Evolutionary conservation across 2,329 filamentous ascomycete species (phyloP).

Genomic region (Fusarium camptoceras): DNA sequence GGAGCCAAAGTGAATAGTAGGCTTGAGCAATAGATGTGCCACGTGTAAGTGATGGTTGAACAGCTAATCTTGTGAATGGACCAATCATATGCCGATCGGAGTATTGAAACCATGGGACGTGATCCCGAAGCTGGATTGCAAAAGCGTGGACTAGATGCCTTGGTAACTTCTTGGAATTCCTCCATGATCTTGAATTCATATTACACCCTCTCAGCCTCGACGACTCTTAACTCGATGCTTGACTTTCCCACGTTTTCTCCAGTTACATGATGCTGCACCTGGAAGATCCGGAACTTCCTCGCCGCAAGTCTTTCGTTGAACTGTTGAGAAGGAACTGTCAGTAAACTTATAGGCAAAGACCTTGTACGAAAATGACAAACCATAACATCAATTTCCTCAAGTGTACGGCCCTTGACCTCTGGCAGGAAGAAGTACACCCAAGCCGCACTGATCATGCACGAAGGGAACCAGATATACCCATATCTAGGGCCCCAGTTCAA

Average conservation of each 20-base stretch:
- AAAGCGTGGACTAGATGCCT: not conserved
- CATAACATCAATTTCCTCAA: slow-evolving; percentile 42
- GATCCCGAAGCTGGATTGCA: not conserved
- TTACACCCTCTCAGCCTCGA: slow-evolving; percentile 29
- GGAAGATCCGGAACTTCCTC: slow-evolving; percentile 29
- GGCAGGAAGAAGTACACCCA: slow-evolving; percentile 41
- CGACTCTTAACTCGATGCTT: slow-evolving; percentile 24
- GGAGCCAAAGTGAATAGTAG: not conserved
- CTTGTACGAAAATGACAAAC: not conserved
- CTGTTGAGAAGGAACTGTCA: not conserved
- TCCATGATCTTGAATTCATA: rapidly evolving
- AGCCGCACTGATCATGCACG: slow-evolving; percentile 31
- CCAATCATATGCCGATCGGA: not conserved
- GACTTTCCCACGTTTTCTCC: slow-evolving; percentile 7
- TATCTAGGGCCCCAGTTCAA: slow-evolving; percentile 43
- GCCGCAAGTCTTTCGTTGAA: slow-evolving; percentile 34
- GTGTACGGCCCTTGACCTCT: slow-evolving; percentile 38
- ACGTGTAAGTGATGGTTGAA: too few relatives aligned
- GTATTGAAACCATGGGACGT: not conserved
- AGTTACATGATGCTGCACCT: not conserved
- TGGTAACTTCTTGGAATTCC: not conserved
- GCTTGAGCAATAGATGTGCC: too few relatives aligned
- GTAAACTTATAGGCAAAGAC: too few relatives aligned
- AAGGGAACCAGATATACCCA: slow-evolving; percentile 42
- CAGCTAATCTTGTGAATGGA: too few relatives aligned